Base-by-base conservation (phyloP, 2,329 filamentous ascomycete genomes). In the Xylariaceae sp. region DNA sequence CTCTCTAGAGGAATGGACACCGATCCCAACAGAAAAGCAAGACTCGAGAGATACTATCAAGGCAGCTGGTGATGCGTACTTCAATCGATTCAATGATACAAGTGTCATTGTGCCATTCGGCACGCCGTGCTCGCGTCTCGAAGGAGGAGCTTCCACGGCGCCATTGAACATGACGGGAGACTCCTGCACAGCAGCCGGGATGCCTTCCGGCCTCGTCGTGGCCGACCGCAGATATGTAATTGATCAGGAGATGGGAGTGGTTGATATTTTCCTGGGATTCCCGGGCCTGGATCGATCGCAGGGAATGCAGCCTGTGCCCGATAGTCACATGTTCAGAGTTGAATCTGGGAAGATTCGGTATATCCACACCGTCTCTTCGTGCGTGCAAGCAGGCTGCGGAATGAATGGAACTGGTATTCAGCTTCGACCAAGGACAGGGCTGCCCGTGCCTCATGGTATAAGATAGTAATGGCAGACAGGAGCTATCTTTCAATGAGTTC, bases 321-420 rank as follows among this genome's bases (percentile, higher is more conserved):
- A 64, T 27, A 62, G 59, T 44, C 62, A 65, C 33, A 43, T 61
- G 44, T 63, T 66, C 39, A 55, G 63, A 27, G 55, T 66, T 11
- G 61, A 66, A 47, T 54, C 51, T 0, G 61, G 63, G 1, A 54
- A 61, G 58, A 65, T 66, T 27, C 52, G 62, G n/a, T 66, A 63
- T 36, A 62, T 66, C 17, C 63, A 66, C 41, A 64, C 62, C 1
- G 54, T 64, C n/a, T 62, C 60, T 5, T 59, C 59, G 17, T 62
- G 60, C 41, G 58, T 62, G 11, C 41, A 58, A 15, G 47, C 56
- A 10, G 60, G 60, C 18, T 62, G 60, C 38, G 60, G 60, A 6
- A 46, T 60, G 35, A 58, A 58, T 39, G 51, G 46, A 12, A 42
- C 31, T 9, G 45, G 50, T 15, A 56, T 54, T 27, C 22, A 4